phyloP scores from a whole-genome alignment of 108 stramenopile species.

The Cyclotella atomus region DNA sequence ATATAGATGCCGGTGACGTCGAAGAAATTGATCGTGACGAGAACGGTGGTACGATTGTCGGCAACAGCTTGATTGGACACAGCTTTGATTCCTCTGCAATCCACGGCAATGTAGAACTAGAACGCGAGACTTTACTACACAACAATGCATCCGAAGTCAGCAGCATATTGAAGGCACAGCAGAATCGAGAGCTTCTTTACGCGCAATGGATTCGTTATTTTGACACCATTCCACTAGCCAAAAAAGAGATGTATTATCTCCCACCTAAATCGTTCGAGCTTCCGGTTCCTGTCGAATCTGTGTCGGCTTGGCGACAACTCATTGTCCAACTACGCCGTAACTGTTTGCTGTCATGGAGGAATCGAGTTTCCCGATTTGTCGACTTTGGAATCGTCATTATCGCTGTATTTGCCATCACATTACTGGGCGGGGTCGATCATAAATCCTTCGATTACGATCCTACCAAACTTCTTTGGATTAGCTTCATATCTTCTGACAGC shows the following conservation, averaged over 20 bases:
- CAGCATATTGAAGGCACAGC: background rate
- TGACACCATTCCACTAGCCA: background rate
- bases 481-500: background rate
- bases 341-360: constrained; percentile 37
- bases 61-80: background rate
- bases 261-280: constrained; percentile 32
- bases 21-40: background rate
- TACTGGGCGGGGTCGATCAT: constrained; percentile 24
- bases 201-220: background rate
- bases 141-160: background rate
- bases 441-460: background rate
- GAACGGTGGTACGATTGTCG: too few species aligned
- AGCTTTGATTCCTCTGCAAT: background rate
- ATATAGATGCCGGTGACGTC: background rate
- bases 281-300: constrained; percentile 13
- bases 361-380: constrained; percentile 30
- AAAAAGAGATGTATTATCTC: constrained; percentile 13
- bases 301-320: constrained; percentile 32
- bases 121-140: background rate
- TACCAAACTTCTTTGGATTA: constrained; percentile 1
- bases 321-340: constrained; percentile 25
- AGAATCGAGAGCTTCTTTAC: background rate
- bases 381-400: constrained; percentile 39
- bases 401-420: constrained; percentile 36
- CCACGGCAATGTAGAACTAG: background rate